Evolutionary conservation across 2,329 filamentous ascomycete species (phyloP), one percentile per base, ranked within the genome.

Genomic region (Penicillium sp.): DNA sequence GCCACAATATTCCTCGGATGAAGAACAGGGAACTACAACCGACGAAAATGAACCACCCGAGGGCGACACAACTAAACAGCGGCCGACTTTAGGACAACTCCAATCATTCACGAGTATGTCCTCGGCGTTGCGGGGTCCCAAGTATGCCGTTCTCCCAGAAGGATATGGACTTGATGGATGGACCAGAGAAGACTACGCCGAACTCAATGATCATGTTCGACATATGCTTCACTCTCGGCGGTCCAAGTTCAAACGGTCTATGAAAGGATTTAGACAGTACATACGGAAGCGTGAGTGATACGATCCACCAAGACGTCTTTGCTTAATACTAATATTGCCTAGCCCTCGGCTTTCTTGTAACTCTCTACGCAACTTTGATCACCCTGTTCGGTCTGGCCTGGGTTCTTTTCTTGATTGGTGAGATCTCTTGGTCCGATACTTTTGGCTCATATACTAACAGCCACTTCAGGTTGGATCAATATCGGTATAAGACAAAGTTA

Each of bases 341-440:
- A 85, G 82, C 91, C 1, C 80, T 96, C 38, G 91, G 91, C 1
- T 91, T 94, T 69, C 82, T 92, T 53, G 89, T 96, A 57, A 94
- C 90, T 0, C 76, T 95, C 4, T 96, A 96, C 72, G 91, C 90
- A 9, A 87, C 84, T 1, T 79, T 93, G 21, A 92, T 96, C 65
- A 94, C 91, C 0, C 79, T 92, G 0, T 96, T 95, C 65, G 91
- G 91, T 68, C 80, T 93, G 13, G 89, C 89, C 0, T 96, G 91
- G 91, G 91, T 96, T 1, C 82, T 95, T n/a, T 94, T 93, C 75
- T 78, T 95, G 53, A 96, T 96, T 70, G 90, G 87, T 78, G 73
- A 55, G 72, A 58, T 33, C 19, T 39, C 33, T 16, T 43, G 13
- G 27, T 8, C 9, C 4, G 6, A 29, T 15, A 16, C 49, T 61